Conservation (phyloP, 2,329 filamentous ascomycete genomes). For the Zelopaecilomyces penicillatus region DNA sequence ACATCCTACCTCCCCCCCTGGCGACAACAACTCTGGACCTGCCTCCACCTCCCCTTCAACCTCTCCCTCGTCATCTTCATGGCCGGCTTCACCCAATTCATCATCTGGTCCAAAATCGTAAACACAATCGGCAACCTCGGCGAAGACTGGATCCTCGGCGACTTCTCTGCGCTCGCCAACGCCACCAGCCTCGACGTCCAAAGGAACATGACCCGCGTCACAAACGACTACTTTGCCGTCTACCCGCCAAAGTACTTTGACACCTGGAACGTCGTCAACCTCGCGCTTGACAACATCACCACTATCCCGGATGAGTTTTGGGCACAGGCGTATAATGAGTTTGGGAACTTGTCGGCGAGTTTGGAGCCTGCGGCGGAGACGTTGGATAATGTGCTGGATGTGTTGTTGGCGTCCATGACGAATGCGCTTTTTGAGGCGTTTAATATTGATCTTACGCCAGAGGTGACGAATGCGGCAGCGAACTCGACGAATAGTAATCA, state of each 20-base stretch:
- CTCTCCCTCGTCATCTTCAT: constrained; percentile 55
- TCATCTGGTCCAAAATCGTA: constrained; percentile 35
- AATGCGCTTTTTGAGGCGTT: constrained; percentile 23
- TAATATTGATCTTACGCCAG: constrained; percentile 21
- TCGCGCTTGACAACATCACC: constrained; percentile 20
- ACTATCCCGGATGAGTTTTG: constrained; percentile 20
- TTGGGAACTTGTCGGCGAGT: constrained; percentile 1
- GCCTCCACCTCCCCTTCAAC: constrained; percentile 55
- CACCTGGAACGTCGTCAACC: constrained; percentile 12
- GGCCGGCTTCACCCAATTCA: constrained; percentile 52
- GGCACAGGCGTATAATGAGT: constrained; percentile 11
- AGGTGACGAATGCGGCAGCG: constrained; percentile 11
- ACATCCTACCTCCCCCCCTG: constrained; percentile 49
- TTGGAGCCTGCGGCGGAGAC: background rate
- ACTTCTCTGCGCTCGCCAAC: constrained; percentile 7
- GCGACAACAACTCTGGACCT: constrained; percentile 51
- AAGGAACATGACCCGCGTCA: constrained; percentile 10
- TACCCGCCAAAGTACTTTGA: constrained; percentile 19
- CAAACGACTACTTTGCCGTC: constrained; percentile 16
- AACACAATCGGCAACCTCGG: constrained; percentile 19
- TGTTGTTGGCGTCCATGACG: constrained; percentile 15
- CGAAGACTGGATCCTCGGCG: constrained; percentile 8
- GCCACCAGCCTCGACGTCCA: constrained; percentile 14
- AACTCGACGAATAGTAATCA: constrained; percentile 7
- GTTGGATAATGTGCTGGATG: constrained; percentile 7